These are phyloP conservation scores for Schizopora paradoxa DNA, from an alignment of 1,284 basidiomycete species.

Conservation along the genomic window DNA sequence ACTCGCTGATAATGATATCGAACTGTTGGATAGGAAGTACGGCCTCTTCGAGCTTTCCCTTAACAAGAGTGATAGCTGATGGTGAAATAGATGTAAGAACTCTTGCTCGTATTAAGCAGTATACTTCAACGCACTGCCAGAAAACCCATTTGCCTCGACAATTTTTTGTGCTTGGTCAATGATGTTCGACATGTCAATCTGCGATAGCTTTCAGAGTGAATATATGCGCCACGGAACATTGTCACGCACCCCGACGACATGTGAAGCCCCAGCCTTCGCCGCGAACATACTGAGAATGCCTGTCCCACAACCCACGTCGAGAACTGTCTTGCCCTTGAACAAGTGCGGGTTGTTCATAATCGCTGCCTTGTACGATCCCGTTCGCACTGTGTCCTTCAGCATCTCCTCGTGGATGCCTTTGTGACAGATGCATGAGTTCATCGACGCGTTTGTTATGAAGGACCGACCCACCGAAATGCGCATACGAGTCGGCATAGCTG, in stretches of 20 bases:
- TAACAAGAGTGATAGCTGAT: constrained; percentile 90
- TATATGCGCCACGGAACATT: constrained; percentile 3
- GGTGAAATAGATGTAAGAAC: too few relatives aligned
- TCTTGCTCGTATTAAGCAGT: too few relatives aligned
- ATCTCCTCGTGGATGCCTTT: constrained; percentile 97
- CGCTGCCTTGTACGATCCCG: constrained; percentile 90
- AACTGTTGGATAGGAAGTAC: constrained; percentile 83
- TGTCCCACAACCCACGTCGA: constrained; percentile 98
- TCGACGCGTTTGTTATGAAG: constrained; percentile 2
- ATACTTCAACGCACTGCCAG: constrained; percentile 67
- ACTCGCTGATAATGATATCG: constrained; percentile 99
- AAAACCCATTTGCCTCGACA: constrained; percentile 93
- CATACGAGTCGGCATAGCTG: constrained; percentile 89
- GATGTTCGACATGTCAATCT: constrained; percentile 99
- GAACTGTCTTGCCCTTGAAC: constrained; percentile 94
- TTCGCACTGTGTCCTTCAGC: constrained; percentile 97
- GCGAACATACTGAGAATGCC: constrained; percentile 99
- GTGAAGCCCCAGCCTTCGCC: constrained; percentile 93
- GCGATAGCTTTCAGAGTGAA: constrained; percentile 3
- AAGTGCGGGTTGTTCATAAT: constrained; percentile 95
- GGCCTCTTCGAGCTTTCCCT: constrained; percentile 96
- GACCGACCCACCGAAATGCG: constrained; percentile 75
- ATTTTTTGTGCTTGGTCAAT: constrained; percentile 98
- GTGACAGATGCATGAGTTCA: constrained; percentile 15
- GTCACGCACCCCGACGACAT: constrained; percentile 82